phyloP scores from a whole-genome alignment of 2,329 filamentous ascomycete species.

The Fusarium sp. region DNA sequence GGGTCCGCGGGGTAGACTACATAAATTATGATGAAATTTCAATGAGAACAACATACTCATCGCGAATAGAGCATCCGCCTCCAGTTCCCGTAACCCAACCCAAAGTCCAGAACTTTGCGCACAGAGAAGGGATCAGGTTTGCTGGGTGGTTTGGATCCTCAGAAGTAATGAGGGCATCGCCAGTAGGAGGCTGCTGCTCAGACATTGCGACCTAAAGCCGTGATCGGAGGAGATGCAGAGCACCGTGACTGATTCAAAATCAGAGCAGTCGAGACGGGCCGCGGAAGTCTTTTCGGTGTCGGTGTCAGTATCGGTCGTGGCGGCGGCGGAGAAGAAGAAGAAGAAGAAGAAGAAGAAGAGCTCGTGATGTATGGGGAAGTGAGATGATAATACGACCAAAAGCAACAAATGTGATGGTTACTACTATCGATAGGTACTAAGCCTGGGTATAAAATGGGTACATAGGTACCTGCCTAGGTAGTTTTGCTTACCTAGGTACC shows the following conservation, averaged over 20 bases:
- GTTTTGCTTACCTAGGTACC: too few species aligned
- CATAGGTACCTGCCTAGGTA: too few species aligned
- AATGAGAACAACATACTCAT: conserved; percentile 59
- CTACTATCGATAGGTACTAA: too few species aligned
- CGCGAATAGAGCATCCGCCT: conserved; percentile 79
- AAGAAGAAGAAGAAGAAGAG: conserved; percentile 12
- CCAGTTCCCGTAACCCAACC: conserved; percentile 94
- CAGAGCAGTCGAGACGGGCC: conserved; percentile 23
- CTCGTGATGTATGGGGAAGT: conserved; percentile 25
- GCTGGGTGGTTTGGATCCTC: conserved; percentile 85
- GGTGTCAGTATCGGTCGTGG: not conserved
- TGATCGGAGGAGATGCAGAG: conserved; percentile 13
- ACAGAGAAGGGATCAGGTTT: conserved; percentile 92
- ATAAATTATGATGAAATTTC: conserved; percentile 16
- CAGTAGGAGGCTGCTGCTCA: conserved; percentile 24
- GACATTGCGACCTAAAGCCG: conserved; percentile 9
- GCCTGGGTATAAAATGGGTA: conserved; percentile 13
- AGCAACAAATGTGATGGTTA: not conserved
- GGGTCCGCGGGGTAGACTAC: conserved; percentile 22
- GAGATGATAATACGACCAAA: conserved; percentile 23
- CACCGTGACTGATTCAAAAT: conserved; percentile 7
- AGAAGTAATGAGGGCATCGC: conserved; percentile 62
- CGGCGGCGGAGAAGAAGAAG: conserved; percentile 11
- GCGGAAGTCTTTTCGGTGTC: conserved; percentile 13
- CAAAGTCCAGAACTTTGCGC: conserved; percentile 92